Conservation (phyloP, 495 filamentous ascomycete species). For the Xylaria flabelliformis region DNA sequence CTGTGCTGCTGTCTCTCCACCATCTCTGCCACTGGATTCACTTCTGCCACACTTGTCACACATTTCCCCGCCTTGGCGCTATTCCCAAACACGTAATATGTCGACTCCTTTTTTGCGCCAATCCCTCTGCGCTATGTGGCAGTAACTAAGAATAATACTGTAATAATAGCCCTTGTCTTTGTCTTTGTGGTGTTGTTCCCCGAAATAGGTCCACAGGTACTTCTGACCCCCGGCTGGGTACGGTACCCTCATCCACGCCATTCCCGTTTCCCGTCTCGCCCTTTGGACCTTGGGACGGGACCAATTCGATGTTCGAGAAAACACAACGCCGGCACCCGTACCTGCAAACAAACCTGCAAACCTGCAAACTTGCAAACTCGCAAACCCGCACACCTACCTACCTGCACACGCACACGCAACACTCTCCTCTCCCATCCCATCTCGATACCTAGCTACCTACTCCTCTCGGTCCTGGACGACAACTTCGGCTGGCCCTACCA, state of each 20-base stretch:
- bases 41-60: conserved; percentile 15
- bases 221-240: background rate
- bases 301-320: conserved; percentile 10
- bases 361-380: too few relatives aligned
- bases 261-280: conserved; percentile 13
- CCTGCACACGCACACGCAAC: background rate
- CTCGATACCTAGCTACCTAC: background rate
- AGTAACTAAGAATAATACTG: conserved; percentile 8
- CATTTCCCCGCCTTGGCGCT: background rate
- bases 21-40: background rate
- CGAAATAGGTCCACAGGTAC: conserved; percentile 16
- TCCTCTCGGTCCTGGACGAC: conserved; percentile 21
- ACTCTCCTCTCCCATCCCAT: background rate
- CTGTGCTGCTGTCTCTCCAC: background rate
- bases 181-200: conserved; percentile 5
- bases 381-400: background rate
- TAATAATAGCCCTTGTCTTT: conserved; percentile 14
- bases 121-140: background rate
- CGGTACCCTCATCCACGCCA: conserved; percentile 18
- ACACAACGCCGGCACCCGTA: conserved; percentile 14
- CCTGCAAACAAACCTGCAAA: background rate
- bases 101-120: conserved; percentile 14
- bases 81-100: conserved; percentile 21
- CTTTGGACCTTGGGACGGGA: conserved; percentile 14
- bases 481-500: conserved; percentile 26